phyloP scores from a whole-genome alignment of 345 rosid genomes.

The Aquilaria yunnanensis region DNA sequence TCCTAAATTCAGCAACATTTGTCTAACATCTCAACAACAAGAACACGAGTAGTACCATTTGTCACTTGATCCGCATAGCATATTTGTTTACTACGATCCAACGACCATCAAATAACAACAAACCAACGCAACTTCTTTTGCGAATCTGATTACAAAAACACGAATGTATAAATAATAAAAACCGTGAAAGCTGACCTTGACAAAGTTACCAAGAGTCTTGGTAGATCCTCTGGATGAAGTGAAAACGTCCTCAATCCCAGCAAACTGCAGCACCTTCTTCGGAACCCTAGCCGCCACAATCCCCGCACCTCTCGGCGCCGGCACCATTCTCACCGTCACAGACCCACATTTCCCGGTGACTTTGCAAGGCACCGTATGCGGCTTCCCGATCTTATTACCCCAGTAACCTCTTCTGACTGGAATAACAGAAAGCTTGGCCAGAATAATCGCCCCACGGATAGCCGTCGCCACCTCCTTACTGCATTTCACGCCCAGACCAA shows the following conservation, averaged over 20 bases:
- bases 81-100: no score
- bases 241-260: constrained; percentile 76
- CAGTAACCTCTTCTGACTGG: constrained; percentile 84
- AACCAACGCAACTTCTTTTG: no score
- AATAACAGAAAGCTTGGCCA: constrained; percentile 71
- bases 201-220: constrained; percentile 75
- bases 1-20: no score
- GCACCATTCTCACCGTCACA: constrained; percentile 79
- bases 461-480: constrained; percentile 81
- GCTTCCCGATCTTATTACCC: constrained; percentile 89
- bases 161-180: no score
- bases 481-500: constrained; percentile 83
- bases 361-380: constrained; percentile 81
- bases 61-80: no score
- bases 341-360: constrained; percentile 84
- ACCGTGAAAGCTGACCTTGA: constrained; percentile 29
- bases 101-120: no score
- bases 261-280: constrained; percentile 69
- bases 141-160: no score
- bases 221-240: constrained; percentile 73
- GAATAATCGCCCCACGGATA: constrained; percentile 61
- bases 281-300: constrained; percentile 76
- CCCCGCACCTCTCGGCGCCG: constrained; percentile 75
- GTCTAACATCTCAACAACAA: no score
- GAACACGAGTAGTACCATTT: no score